Conservation (phyloP, 768 basidiomycete species). For the Agrocybe pediades region DNA sequence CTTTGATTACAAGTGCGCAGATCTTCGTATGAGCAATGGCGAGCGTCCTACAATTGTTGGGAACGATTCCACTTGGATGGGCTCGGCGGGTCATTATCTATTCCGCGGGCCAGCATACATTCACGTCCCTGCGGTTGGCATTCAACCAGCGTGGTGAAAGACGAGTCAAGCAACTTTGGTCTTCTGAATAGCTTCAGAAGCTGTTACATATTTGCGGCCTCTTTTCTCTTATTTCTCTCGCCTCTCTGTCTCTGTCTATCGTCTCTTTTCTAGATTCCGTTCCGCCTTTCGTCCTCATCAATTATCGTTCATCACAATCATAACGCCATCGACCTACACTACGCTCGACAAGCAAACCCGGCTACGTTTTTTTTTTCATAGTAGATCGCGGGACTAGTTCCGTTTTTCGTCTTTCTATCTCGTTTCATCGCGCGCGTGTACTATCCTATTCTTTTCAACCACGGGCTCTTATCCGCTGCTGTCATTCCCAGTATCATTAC, state of each 20-base stretch:
- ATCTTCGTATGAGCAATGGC: slow-evolving; percentile 43
- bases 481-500: slow-evolving; percentile 22
- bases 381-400: slow-evolving; percentile 28
- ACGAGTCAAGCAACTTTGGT: slow-evolving; percentile 6
- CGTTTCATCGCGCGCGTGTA: slow-evolving; percentile 23
- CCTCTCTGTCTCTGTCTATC: slow-evolving; percentile 16
- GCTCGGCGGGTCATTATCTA: slow-evolving; percentile 36
- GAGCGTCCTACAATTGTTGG: slow-evolving; percentile 40
- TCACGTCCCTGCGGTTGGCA: slow-evolving; percentile 41
- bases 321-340: slow-evolving; percentile 33
- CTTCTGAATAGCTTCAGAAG: slow-evolving; percentile 11
- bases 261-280: slow-evolving; percentile 29
- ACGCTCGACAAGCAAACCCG: slow-evolving; percentile 32
- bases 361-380: slow-evolving; percentile 23
- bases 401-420: slow-evolving; percentile 22
- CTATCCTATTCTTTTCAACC: slow-evolving; percentile 23
- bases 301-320: slow-evolving; percentile 20
- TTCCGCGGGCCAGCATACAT: slow-evolving; percentile 44
- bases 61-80: slow-evolving; percentile 44
- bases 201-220: slow-evolving; percentile 7
- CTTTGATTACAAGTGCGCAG: slow-evolving; percentile 54
- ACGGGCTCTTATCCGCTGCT: slow-evolving; percentile 24
- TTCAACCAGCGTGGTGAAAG: slow-evolving; percentile 42
- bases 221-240: slow-evolving; percentile 15
- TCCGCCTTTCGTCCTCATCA: slow-evolving; percentile 25